Evolutionary conservation across 1,139 yeast species (phyloP).

Genomic region (Sugiyamaella novakii): DNA sequence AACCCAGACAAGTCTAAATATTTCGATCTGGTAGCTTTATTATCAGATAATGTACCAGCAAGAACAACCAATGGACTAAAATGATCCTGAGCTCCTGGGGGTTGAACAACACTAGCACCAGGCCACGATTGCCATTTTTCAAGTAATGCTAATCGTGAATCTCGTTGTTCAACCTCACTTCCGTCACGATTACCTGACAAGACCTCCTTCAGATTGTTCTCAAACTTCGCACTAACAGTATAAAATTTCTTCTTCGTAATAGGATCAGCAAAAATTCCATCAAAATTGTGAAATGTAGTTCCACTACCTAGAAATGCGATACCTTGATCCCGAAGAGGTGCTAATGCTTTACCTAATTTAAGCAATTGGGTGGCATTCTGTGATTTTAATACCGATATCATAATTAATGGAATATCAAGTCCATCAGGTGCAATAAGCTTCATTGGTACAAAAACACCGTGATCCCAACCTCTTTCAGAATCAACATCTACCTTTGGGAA

Average conservation of each 20-base stretch:
- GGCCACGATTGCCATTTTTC: constrained; percentile 22
- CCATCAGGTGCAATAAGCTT: constrained; percentile 21
- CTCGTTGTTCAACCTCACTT: constrained; percentile 3
- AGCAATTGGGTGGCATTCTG: constrained; percentile 19
- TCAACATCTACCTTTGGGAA: constrained; percentile 14
- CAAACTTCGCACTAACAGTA: constrained; percentile 6
- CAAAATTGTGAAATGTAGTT: constrained; percentile 22
- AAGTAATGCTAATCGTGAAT: constrained; percentile 11
- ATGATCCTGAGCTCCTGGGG: constrained; percentile 20
- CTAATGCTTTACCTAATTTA: constrained; percentile 17
- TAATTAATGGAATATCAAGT: constrained; percentile 23
- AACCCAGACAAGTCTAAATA: constrained; percentile 10
- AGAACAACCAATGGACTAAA: constrained; percentile 24
- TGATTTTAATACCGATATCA: constrained; percentile 22
- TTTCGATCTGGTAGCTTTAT: constrained; percentile 12
- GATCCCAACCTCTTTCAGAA: constrained; percentile 23
- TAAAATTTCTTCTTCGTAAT: constrained; percentile 12
- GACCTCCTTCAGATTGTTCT: constrained; percentile 10
- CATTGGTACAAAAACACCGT: constrained; percentile 24
- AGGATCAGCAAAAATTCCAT: constrained; percentile 17
- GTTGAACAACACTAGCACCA: constrained; percentile 19
- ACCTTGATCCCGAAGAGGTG: constrained; percentile 22
- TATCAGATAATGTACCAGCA: constrained; percentile 19
- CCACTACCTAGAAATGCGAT: constrained; percentile 22
- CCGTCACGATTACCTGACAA: constrained; percentile 12